Conservation (phyloP, 257 asterid genomes). For the Solanum lycopersicoides region DNA sequence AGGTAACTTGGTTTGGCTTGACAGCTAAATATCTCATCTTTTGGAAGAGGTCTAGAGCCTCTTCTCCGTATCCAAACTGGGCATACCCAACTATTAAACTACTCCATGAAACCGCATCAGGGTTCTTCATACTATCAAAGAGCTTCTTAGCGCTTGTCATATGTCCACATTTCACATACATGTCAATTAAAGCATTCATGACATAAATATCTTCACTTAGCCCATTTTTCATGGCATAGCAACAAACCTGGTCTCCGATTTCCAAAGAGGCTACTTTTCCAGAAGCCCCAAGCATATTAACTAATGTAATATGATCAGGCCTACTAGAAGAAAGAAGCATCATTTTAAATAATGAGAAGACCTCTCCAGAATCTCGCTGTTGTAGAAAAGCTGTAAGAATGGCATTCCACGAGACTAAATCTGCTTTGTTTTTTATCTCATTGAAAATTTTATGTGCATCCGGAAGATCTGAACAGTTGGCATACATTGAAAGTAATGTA, state of each 20-base stretch:
- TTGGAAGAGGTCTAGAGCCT: conserved; percentile 41
- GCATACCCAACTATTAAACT: conserved; percentile 64
- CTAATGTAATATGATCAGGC: conserved; percentile 48
- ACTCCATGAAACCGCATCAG: conserved; percentile 61
- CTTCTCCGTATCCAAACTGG: conserved; percentile 52
- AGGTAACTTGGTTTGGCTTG: conserved; percentile 61
- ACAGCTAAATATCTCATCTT: conserved; percentile 40
- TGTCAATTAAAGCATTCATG: conserved; percentile 50
- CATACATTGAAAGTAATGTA: conserved; percentile 56
- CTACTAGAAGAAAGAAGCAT: conserved; percentile 34
- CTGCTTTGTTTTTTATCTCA: conserved; percentile 30
- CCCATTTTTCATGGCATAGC: conserved; percentile 35
- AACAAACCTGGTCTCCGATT: conserved; percentile 41
- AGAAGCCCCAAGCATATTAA: conserved; percentile 43
- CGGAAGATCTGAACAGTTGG: conserved; percentile 37
- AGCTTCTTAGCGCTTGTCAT: conserved; percentile 36
- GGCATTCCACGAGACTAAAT: conserved; percentile 76
- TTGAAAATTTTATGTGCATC: conserved; percentile 42
- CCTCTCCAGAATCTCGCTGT: conserved; percentile 30
- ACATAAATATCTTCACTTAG: conserved; percentile 30
- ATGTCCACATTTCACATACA: conserved; percentile 72
- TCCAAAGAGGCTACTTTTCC: conserved; percentile 47
- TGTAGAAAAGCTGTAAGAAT: conserved; percentile 45
- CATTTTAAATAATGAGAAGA: conserved; percentile 36
- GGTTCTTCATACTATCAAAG: conserved; percentile 32